Evolutionary conservation across 2,329 filamentous ascomycete genomes (phyloP).

Genomic region (Cladophialophora psammophila): DNA sequence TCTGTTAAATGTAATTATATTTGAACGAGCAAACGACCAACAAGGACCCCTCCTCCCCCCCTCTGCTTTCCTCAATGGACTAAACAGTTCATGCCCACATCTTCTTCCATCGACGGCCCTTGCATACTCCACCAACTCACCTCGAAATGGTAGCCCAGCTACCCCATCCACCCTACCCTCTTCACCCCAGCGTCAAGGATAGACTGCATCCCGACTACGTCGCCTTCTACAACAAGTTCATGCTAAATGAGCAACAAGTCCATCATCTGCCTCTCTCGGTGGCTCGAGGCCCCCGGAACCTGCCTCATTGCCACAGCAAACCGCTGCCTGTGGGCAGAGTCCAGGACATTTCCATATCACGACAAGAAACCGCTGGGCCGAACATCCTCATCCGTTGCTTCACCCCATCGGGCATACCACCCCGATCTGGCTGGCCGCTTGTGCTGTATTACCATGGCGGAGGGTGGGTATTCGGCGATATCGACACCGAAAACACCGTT

Average conservation of each 20-base stretch:
- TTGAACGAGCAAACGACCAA: too few species aligned
- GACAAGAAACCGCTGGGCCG: slow-evolving; percentile 57
- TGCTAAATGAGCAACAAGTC: slow-evolving; percentile 61
- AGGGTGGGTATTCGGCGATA: slow-evolving; percentile 66
- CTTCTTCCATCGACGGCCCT: slow-evolving; percentile 1
- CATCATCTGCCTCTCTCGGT: slow-evolving; percentile 62
- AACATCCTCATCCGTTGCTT: slow-evolving; percentile 60
- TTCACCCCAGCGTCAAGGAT: slow-evolving; percentile 57
- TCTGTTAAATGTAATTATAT: too few species aligned
- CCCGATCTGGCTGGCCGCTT: slow-evolving; percentile 59
- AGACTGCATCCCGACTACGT: slow-evolving; percentile 60
- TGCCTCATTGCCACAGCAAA: slow-evolving; percentile 62
- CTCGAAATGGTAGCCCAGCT: slow-evolving; percentile 31
- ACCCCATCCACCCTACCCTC: slow-evolving; percentile 53
- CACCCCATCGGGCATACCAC: slow-evolving; percentile 53
- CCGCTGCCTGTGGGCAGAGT: slow-evolving; percentile 57
- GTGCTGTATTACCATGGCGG: slow-evolving; percentile 66
- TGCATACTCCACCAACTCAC: background rate
- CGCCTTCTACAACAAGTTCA: slow-evolving; percentile 61
- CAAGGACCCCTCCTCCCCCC: background rate
- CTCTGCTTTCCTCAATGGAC: slow-evolving; percentile 8
- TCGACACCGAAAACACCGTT: slow-evolving; percentile 65
- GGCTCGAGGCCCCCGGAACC: slow-evolving; percentile 59
- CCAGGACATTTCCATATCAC: slow-evolving; percentile 54
- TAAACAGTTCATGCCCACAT: slow-evolving; percentile 14